Base-by-base conservation (phyloP, 768 basidiomycete species). In the Phylloporus arenicola region DNA sequence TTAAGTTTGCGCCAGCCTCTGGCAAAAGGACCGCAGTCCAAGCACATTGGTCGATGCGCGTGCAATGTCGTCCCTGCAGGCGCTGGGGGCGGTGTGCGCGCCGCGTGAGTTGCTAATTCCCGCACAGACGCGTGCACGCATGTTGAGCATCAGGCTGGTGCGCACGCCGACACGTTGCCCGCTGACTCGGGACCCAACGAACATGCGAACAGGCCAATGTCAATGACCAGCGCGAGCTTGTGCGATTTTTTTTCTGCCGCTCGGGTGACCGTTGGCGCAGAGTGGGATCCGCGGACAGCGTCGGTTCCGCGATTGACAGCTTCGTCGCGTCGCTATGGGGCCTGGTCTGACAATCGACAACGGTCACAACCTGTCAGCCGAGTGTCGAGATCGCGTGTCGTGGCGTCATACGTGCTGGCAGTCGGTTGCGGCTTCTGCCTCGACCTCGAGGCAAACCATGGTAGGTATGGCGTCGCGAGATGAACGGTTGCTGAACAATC, bases 1-100 rank as follows among this genome's bases (percentile, higher is more conserved):
- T 35, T 43, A 47, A 14, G 54, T 45, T 48, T 41, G 17, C 35
- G 51, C 53, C 51, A 11, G n/a, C 13, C 29, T 2, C 2, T 16
- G 27, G 29, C 44, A 17, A 44, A 25, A 27, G 34, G 34, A 27
- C 25, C 34, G n/a, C 22, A 13, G 16, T 37, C 1, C 14, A 34
- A 16, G 31, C 24, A 17, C 8, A 34, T 46, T 46, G 34, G 44
- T 24, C 44, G 44, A 22, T 30, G 13, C 19, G 8, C 17, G 19
- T 30, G 43, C 30, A 13, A 31, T 5, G 7, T 7, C 11, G 6
- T 13, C 2, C 20, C 7, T 13, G 4, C 17, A 7, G n/a, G 35
- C 17, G 17, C 35, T 37, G 35, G 7, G 25, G 25, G 39, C 39
- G 22, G 9, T 16, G 13, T 24, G 16, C 40, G 25, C 27, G 5